These are phyloP conservation scores for Yamadazyma paraphyllophila DNA, from an alignment of 805 yeast species.

Conservation along the genomic window DNA sequence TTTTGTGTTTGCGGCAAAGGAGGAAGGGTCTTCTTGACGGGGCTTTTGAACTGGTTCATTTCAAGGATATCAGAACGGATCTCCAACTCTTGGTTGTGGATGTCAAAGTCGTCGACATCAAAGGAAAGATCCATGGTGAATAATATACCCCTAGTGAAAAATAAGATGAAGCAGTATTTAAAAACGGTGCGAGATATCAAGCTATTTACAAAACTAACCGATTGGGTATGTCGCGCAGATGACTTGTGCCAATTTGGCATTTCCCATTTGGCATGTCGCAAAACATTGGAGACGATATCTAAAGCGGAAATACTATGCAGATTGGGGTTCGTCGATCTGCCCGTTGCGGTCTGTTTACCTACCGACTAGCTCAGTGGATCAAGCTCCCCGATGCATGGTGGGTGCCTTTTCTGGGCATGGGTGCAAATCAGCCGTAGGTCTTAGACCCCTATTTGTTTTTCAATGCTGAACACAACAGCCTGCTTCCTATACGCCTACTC, in stretches of 20 bases:
- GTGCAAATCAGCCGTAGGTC: too few species aligned
- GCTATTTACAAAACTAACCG: not conserved
- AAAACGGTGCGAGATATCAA: not conserved
- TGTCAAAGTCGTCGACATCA: constrained; percentile 3
- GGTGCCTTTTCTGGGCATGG: too few species aligned
- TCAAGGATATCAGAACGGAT: too few species aligned
- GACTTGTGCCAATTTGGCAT: too few species aligned
- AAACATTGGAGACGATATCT: not conserved
- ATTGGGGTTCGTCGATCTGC: not conserved
- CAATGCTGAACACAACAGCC: too few species aligned
- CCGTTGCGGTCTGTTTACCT: too few species aligned
- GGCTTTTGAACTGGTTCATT: not conserved
- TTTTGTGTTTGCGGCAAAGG: constrained; percentile 3
- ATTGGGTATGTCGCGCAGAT: not conserved
- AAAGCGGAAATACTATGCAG: too few species aligned
- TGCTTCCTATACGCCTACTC: too few species aligned
- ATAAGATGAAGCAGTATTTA: constrained; percentile 1
- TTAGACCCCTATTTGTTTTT: too few species aligned
- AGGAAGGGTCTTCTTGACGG: constrained; percentile 1
- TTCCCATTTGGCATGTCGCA: constrained; percentile 1
- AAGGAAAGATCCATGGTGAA: constrained; percentile 4
- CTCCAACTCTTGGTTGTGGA: constrained; percentile 1
- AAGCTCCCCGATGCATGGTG: too few species aligned
- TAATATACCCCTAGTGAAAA: not conserved
- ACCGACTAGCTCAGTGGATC: too few species aligned